Base-by-base conservation (phyloP, 768 basidiomycete genomes). In the Hypholoma sublateritium region DNA sequence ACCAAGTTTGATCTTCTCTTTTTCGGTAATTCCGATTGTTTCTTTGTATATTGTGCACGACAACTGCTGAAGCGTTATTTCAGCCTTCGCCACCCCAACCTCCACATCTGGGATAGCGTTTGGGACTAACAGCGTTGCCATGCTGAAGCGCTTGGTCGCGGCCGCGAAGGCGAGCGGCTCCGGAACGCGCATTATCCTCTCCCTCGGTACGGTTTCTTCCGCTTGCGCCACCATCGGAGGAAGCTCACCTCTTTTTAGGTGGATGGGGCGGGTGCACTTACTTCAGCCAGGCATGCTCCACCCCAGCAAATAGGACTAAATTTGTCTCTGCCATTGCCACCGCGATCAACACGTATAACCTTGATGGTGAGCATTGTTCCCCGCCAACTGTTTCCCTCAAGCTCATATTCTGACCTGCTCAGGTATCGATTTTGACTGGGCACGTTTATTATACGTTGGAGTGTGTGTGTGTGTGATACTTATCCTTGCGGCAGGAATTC, bases 241-340 rank as follows among this genome's bases (percentile, higher is more conserved):
- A 43, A 1, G n/a, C 63, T 44, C 16, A 28, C 44, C n/a, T 17
- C 28, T 14, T 63, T 21, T 72, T 74, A 80, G 80, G 82, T 62
- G 89, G 89, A 2, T 91, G 89, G 90, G 82, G 80, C n/a, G 89
- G 88, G 43, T 78, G 80, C 59, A 67, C 76, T 43, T 87, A 79
- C 68, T 92, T 85, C 68, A 88, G 86, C 36, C 74, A 83, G 54
- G 80, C 86, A 2, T 76, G 80, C 52, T 77, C 80, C n/a, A 77
- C 72, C 24, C 67, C 78, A 1, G 63, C 69, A 2, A 81, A 80
- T 62, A 75, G 87, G n/a, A 67, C 74, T 34, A 83, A 75, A 3
- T 87, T 92, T 61, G 79, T 80, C 41, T 73, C 74, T 39, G 80
- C 85, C 9, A 80, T 88, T 60, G 70, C 77, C 28, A 72, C 66